Evolutionary conservation across 805 yeast species (phyloP), one percentile per base, ranked within the genome.

Genomic region (Candida hispaniensis): DNA sequence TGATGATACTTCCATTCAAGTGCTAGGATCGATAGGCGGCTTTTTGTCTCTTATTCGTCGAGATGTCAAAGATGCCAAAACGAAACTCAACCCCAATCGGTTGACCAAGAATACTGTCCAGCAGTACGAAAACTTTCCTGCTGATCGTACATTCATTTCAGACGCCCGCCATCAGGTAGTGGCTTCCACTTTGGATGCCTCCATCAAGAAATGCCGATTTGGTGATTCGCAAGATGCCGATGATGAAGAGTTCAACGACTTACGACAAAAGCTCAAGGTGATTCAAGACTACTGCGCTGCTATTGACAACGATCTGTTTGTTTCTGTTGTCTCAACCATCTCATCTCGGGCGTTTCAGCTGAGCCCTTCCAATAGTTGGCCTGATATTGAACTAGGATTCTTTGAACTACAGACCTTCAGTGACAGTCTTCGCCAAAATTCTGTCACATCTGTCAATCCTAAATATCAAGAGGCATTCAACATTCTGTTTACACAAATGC

Each of bases 1-100:
- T 50, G 97, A 91, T 55, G 96, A 91, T 46, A 77, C 88, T 9
- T 73, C 93, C 1, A 64, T 69, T 22, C 93, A 82, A 54, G 79
- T 83, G 10, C 79, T 88, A 50, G 78, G 91, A 6, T 79, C 83
- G 48, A 61, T 91, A 28, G 71, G 80, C 22, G 79, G 74, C 34
- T 85, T 76, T 52, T 61, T 91, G 42, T 59, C 80, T 7, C 67
- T 77, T 26, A 59, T 85, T 45, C 81, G 65, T 12, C 50, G 51
- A 15, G 63, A 53, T 20, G 44, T 50, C 73, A 58, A 82, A 73
- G 50, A 61, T 51, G 44, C 55, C 51, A 48, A 63, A 56, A 46
- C 61, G 55, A 33, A 63, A 53, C 25, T 60, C 17, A 63, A 64
- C 20, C 55, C 59, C 15, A 49, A 60, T 6, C 42, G 58, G 25